These are phyloP conservation scores for Globisporangium nunn DNA, from an alignment of 352 stramenopile species.

Conservation along the genomic window DNA sequence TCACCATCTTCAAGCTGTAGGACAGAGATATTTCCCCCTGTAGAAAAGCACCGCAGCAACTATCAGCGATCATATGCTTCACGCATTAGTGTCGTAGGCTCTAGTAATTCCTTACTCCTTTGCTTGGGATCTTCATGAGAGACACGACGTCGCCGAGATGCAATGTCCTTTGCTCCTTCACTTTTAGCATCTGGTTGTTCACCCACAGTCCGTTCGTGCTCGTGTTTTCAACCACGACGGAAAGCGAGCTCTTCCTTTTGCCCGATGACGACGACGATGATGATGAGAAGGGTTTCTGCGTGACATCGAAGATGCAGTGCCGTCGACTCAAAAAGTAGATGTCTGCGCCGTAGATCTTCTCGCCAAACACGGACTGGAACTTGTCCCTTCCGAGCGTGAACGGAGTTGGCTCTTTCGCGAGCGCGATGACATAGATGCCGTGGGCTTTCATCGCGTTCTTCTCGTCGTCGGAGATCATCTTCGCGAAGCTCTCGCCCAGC, in stretches of 20 bases:
- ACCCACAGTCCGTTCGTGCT: conserved; percentile 66
- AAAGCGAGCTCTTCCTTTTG: conserved; percentile 22
- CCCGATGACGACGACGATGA: conserved; percentile 12
- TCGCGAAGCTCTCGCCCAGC: conserved; percentile 32
- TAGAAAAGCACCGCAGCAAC: conserved; percentile 2
- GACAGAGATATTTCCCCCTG: conserved; percentile 40
- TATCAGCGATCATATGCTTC: background rate
- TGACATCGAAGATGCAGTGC: conserved; percentile 60
- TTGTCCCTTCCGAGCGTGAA: conserved; percentile 41
- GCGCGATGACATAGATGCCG: conserved; percentile 36
- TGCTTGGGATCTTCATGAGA: conserved; percentile 36
- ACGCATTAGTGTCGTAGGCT: background rate
- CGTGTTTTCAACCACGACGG: conserved; percentile 57
- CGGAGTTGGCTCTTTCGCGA: conserved; percentile 19
- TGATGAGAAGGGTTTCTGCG: conserved; percentile 9
- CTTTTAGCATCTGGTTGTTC: conserved; percentile 48
- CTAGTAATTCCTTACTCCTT: conserved; percentile 24
- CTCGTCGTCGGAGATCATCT: conserved; percentile 33
- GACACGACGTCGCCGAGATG: conserved; percentile 54
- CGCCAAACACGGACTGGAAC: conserved; percentile 61
- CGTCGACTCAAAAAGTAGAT: conserved; percentile 49
- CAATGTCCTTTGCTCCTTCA: conserved; percentile 30
- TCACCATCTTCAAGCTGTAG: conserved; percentile 26
- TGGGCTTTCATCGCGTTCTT: conserved; percentile 35
- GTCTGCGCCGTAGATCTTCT: conserved; percentile 48